Conservation (phyloP, 495 filamentous ascomycete genomes). For the Penicillium malachiteum region DNA sequence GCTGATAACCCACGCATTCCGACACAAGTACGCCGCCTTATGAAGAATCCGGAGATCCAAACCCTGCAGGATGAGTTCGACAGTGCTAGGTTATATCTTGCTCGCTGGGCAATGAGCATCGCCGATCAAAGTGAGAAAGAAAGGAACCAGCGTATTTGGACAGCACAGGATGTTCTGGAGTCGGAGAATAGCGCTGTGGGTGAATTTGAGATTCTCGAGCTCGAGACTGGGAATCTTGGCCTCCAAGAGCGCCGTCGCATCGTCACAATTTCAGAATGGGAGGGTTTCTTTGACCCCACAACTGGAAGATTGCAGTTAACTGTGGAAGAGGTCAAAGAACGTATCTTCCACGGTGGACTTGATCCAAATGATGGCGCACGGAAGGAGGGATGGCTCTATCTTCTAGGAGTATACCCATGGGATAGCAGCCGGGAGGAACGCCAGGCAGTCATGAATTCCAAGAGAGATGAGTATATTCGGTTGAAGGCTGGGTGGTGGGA, state of each 20-base stretch:
- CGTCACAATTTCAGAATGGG: conserved; percentile 83
- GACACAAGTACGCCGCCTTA: conserved; percentile 77
- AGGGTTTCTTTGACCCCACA: conserved; percentile 71
- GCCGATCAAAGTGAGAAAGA: conserved; percentile 94
- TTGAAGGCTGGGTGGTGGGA: conserved; percentile 98
- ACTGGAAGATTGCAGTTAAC: conserved; percentile 76
- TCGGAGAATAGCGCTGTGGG: conserved; percentile 92
- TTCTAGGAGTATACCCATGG: conserved; percentile 90
- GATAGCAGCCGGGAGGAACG: conserved; percentile 79
- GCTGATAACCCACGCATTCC: conserved; percentile 86
- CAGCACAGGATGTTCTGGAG: conserved; percentile 85
- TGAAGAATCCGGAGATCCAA: conserved; percentile 92
- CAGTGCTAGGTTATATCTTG: conserved; percentile 88
- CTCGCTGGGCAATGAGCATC: conserved; percentile 97
- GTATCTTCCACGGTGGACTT: conserved; percentile 92
- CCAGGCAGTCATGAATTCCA: conserved; percentile 74
- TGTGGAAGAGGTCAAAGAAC: conserved; percentile 88
- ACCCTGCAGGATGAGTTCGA: conserved; percentile 96
- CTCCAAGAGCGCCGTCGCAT: conserved; percentile 71
- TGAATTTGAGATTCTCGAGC: conserved; percentile 90
- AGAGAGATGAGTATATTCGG: conserved; percentile 89
- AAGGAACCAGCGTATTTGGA: conserved; percentile 81
- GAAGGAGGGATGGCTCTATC: conserved; percentile 95
- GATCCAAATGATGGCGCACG: conserved; percentile 86
- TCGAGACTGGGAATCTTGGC: conserved; percentile 67